A percentile compares a stretch with the other conserved stretches of the same genome.
These are phyloP conservation scores for Phialocephala subalpina DNA, from an alignment of 2,329 filamentous ascomycete species.

Conservation along the genomic window DNA sequence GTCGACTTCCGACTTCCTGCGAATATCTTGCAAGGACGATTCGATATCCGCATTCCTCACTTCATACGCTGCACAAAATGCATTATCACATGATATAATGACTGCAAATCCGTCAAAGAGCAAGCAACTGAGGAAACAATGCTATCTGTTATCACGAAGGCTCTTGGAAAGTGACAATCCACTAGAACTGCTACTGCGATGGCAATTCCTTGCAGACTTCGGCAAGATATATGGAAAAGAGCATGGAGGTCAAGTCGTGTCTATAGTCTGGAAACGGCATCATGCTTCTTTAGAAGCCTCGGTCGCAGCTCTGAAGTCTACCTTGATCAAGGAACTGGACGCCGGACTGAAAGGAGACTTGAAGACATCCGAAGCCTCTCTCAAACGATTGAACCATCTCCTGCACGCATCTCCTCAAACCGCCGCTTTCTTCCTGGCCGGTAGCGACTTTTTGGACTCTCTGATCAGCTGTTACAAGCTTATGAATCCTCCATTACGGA, in stretches of 20 bases:
- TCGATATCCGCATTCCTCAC: constrained; percentile 70
- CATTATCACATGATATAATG: constrained; percentile 41
- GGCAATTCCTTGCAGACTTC: constrained; percentile 74
- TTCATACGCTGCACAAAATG: constrained; percentile 69
- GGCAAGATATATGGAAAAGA: constrained; percentile 72
- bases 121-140: constrained; percentile 64
- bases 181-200: constrained; percentile 61
- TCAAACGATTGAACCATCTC: constrained; percentile 69
- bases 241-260: constrained; percentile 58
- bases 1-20: constrained; percentile 61
- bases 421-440: constrained; percentile 75
- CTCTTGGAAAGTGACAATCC: constrained; percentile 56
- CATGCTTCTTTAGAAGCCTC: constrained; percentile 59
- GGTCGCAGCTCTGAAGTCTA: constrained; percentile 66
- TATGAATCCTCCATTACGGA: constrained; percentile 69
- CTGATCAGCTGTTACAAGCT: constrained; percentile 71
- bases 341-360: constrained; percentile 64
- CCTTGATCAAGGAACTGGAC: constrained; percentile 69
- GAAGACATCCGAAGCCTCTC: constrained; percentile 58
- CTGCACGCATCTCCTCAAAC: constrained; percentile 66
- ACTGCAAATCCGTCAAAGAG: constrained; percentile 43
- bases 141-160: constrained; percentile 70
- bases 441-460: constrained; percentile 87
- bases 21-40: constrained; percentile 60
- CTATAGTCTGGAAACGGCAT: constrained; percentile 61